Evolutionary conservation across 257 asterid genomes (phyloP).

Genomic region (Capsicum baccatum): DNA sequence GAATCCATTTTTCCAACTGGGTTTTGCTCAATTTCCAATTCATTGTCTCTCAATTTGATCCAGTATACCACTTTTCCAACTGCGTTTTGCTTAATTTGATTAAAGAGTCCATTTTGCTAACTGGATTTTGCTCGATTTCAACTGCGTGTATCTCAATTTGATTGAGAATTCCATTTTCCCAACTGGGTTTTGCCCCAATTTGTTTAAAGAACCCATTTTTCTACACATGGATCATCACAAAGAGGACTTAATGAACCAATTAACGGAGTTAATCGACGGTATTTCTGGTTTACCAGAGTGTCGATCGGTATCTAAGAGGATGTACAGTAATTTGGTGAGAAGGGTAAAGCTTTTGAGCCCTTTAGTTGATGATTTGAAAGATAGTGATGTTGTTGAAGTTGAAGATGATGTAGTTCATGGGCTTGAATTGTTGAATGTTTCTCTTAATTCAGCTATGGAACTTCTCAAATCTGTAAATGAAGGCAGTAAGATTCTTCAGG

Average conservation of each 20-base stretch:
- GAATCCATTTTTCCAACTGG: background rate
- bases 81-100: conserved; percentile 31
- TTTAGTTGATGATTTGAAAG: conserved; percentile 82
- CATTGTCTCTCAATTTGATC: background rate
- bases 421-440: conserved; percentile 55
- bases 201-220: conserved; percentile 23
- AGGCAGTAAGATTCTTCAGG: conserved; percentile 93
- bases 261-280: conserved; percentile 57
- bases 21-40: conserved; percentile 11
- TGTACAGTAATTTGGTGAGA: conserved; percentile 76
- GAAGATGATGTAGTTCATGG: conserved; percentile 68
- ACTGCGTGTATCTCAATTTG: background rate
- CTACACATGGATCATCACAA: conserved; percentile 52
- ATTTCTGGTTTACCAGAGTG: conserved; percentile 80
- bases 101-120: conserved; percentile 24
- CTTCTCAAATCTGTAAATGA: conserved; percentile 76
- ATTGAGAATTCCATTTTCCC: background rate
- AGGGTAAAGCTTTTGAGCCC: conserved; percentile 93
- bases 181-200: conserved; percentile 31
- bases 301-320: conserved; percentile 65
- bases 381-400: conserved; percentile 54
- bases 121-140: background rate
- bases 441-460: conserved; percentile 69
- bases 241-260: conserved; percentile 57
- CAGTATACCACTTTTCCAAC: background rate